Evolutionary conservation across 495 filamentous ascomycete species (phyloP).

Genomic region (Massariosphaeria phaeospora): DNA sequence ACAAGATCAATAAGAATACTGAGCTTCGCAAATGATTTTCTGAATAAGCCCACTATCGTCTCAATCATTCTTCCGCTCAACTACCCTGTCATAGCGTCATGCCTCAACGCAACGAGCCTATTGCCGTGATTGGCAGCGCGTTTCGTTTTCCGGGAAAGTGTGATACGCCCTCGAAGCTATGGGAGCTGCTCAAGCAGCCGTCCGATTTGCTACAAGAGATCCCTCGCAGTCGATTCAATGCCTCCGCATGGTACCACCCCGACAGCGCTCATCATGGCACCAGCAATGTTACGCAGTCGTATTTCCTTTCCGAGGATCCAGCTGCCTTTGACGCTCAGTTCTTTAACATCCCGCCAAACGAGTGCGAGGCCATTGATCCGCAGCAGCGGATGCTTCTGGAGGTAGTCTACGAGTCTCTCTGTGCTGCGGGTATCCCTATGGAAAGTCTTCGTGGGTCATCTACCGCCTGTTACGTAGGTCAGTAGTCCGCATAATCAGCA

Average conservation of each 20-base stretch:
- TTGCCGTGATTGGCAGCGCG: conserved; percentile 57
- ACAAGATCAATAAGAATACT: too few species aligned
- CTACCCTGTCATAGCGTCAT: too few species aligned
- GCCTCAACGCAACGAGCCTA: too few species aligned
- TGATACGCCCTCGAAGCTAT: conserved; percentile 51
- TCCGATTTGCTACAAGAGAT: not conserved
- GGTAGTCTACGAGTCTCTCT: not conserved
- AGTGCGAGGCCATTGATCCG: conserved; percentile 9
- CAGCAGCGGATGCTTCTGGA: conserved; percentile 17
- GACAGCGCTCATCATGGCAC: not conserved
- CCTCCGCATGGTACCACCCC: not conserved
- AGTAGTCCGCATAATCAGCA: not conserved
- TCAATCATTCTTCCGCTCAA: too few species aligned
- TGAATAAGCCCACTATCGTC: too few species aligned
- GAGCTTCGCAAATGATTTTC: too few species aligned
- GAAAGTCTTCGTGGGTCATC: not conserved
- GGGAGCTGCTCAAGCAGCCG: conserved; percentile 47
- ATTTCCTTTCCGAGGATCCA: conserved; percentile 13
- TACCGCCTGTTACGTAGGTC: not conserved
- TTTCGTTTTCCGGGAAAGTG: conserved; percentile 57
- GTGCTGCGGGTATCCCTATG: not conserved
- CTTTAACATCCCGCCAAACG: conserved; percentile 3
- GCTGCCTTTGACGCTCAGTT: conserved; percentile 5
- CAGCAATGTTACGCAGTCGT: not conserved
- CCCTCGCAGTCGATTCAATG: not conserved